These are phyloP conservation scores for Colletotrichum echinochloae DNA, from an alignment of 2,329 filamentous ascomycete genomes.

Conservation along the genomic window DNA sequence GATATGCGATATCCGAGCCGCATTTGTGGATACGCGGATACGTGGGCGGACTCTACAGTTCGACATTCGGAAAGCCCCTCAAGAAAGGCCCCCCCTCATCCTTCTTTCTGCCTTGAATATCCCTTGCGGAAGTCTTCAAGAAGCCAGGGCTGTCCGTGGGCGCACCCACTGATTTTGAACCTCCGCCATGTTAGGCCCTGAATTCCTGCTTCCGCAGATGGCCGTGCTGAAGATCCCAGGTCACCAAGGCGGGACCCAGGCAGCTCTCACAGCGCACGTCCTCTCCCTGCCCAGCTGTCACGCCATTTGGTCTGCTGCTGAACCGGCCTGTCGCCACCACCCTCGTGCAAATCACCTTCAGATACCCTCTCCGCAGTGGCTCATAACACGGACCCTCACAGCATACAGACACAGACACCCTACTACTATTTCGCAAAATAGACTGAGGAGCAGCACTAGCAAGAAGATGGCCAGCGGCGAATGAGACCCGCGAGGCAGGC, in stretches of 20 bases:
- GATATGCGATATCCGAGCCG: neutral
- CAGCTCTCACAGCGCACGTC: constrained; percentile 23
- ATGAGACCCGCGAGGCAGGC: constrained; percentile 7
- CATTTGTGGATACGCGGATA: neutral
- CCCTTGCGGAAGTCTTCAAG: constrained; percentile 11
- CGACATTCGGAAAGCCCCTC: constrained; percentile 21
- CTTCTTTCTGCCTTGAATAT: constrained; percentile 20
- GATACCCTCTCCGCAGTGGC: constrained; percentile 1
- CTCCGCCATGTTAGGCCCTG: constrained; percentile 21
- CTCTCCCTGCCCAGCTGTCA: constrained; percentile 35
- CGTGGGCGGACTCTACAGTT: constrained; percentile 13
- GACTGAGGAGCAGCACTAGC: neutral
- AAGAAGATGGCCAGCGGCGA: neutral
- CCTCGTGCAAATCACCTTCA: neutral
- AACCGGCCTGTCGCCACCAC: constrained; percentile 2
- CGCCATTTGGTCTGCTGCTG: constrained; percentile 34
- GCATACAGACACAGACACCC: constrained; percentile 9
- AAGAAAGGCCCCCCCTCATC: neutral
- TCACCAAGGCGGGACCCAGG: constrained; percentile 21
- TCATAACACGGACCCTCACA: neutral
- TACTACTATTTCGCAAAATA: neutral
- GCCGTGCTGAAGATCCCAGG: constrained; percentile 32
- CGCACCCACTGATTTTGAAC: constrained; percentile 20
- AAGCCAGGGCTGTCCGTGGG: constrained; percentile 14
- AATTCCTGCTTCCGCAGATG: constrained; percentile 28